Base-by-base conservation (phyloP, 495 filamentous ascomycete species). In the Podospora fimiseda region DNA sequence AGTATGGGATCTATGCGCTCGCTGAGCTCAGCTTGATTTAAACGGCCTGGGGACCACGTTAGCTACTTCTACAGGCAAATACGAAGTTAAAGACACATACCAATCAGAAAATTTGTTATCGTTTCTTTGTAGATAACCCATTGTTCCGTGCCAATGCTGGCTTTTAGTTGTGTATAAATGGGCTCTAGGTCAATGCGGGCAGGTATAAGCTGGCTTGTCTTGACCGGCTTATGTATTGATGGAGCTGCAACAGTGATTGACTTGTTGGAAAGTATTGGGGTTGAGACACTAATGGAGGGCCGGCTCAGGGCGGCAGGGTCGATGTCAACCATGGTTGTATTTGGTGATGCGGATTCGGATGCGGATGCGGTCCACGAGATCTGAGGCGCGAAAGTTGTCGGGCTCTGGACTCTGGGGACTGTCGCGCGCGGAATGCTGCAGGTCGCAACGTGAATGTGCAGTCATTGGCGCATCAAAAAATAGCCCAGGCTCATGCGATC, bases 51-150 rank as follows among this genome's bases (percentile, higher is more conserved):
- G 23, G 13, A 50, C 44, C 19, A 7, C 15, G 50, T 51, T 27
- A 58, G 48, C 21, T 38, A 6, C 14, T 30, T 37, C 15, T 21
- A 42, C 43, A 33, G 14, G 30, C 9, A 18, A 50, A n/a, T n/a
- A n/a, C n/a, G n/a, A n/a, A n/a, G n/a, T n/a, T n/a, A n/a, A n/a
- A n/a, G n/a, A n/a, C n/a, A n/a, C n/a, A 50, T 44, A 77, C 92
- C 92, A 60, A 92, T 71, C 27, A 96, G 65, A 67, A 95, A 97
- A 15, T 83, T 74, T 49, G 83, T 81, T 18, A 88, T 81, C 22
- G 89, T 69, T 57, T 92, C 86, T 70, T 95, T 96, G 68, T 98
- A 98, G 53, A 79, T 78, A 40, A 77, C 74, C 93, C 93, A 98
- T 67, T 88, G 79, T 65, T 96, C 91, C 42, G 83, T 78, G 24